Evolutionary conservation across 2,329 filamentous ascomycete species (phyloP).

Genomic region (Teratosphaeriaceae sp.): DNA sequence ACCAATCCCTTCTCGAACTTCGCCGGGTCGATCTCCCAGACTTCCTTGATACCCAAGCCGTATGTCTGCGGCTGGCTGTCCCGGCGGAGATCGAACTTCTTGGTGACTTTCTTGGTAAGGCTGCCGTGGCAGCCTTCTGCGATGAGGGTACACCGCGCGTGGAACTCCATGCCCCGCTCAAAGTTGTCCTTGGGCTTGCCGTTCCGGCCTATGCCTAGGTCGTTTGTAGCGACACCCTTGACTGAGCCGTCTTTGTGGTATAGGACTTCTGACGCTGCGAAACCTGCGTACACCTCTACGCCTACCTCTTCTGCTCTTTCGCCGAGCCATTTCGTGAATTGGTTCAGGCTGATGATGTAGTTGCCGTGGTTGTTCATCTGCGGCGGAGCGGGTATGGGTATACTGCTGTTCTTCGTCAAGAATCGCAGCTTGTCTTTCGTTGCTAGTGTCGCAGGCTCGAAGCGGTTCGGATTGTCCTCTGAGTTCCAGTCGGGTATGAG

Average conservation of each 20-base stretch:
- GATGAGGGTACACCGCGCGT: constrained; percentile 83
- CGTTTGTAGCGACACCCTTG: constrained; percentile 91
- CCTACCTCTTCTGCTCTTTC: constrained; percentile 95
- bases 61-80: constrained; percentile 95
- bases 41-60: constrained; percentile 87
- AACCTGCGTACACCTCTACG: constrained; percentile 93
- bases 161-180: constrained; percentile 97
- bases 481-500: constrained; percentile 90
- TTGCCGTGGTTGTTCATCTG: constrained; percentile 99
- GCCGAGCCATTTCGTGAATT: constrained; percentile 91
- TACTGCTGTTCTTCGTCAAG: constrained; percentile 70
- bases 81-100: constrained; percentile 83
- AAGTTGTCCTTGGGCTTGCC: constrained; percentile 86
- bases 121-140: constrained; percentile 95
- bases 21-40: constrained; percentile 91
- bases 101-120: constrained; percentile 88
- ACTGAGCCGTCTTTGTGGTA: constrained; percentile 84
- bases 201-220: constrained; percentile 74
- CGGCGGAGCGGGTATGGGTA: constrained; percentile 80
- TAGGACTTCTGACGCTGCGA: constrained; percentile 87
- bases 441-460: constrained; percentile 80
- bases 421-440: constrained; percentile 86
- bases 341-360: constrained; percentile 92
- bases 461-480: constrained; percentile 80
- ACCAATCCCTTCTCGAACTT: constrained; percentile 86